phyloP scores from a whole-genome alignment of 768 basidiomycete species.

The Collybia nuda region DNA sequence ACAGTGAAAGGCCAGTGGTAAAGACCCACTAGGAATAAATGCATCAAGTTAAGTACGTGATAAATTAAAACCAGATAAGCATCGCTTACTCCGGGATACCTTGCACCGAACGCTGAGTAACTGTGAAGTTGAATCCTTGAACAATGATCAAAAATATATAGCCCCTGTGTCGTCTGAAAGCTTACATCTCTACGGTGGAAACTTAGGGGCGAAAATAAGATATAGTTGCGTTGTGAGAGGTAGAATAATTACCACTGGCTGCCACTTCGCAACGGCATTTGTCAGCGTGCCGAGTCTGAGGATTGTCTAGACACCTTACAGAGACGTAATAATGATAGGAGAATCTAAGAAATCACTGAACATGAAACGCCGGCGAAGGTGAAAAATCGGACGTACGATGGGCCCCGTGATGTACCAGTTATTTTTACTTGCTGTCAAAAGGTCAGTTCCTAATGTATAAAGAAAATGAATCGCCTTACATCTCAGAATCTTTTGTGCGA shows the following conservation, averaged over 20 bases:
- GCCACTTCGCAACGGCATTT: constrained; percentile 12
- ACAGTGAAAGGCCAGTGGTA: constrained; percentile 39
- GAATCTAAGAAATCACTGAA: constrained; percentile 7
- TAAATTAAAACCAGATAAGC: not conserved
- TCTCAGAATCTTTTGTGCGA: constrained; percentile 13
- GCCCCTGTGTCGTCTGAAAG: not conserved
- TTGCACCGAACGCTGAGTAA: constrained; percentile 13
- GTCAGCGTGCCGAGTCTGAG: not conserved
- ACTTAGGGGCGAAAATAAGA: constrained; percentile 5
- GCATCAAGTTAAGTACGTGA: not conserved
- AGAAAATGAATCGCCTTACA: constrained; percentile 1
- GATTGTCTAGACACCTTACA: constrained; percentile 11
- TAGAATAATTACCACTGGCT: constrained; percentile 12
- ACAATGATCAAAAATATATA: not conserved
- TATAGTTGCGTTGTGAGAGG: not conserved
- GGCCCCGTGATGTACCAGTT: constrained; percentile 25
- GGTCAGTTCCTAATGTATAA: not conserved
- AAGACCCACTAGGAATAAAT: constrained; percentile 34
- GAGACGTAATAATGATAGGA: constrained; percentile 19
- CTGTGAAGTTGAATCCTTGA: constrained; percentile 14
- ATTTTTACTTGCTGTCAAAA: constrained; percentile 17
- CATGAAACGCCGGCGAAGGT: too few relatives aligned
- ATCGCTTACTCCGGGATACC: constrained; percentile 19
- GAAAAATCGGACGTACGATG: constrained; percentile 14
- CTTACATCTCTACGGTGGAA: constrained; percentile 23